These are phyloP conservation scores for Zymoseptoria brevis DNA, from an alignment of 2,329 filamentous ascomycete genomes.

Conservation along the genomic window DNA sequence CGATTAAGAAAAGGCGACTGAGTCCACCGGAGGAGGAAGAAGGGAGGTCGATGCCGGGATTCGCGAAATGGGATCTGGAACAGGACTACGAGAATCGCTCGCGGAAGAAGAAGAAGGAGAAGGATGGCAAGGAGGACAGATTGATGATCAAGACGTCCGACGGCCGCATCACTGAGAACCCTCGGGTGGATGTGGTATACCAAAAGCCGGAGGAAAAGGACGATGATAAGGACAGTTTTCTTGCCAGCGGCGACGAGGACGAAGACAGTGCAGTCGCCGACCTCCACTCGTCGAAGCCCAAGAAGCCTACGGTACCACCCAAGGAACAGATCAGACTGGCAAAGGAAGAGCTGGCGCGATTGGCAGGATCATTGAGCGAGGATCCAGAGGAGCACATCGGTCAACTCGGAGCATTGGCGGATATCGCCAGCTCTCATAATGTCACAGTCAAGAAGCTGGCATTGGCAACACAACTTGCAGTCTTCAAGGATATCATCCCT, in stretches of 20 bases:
- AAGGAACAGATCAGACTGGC: conserved; percentile 75
- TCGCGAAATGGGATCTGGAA: conserved; percentile 77
- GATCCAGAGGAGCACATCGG: conserved; percentile 84
- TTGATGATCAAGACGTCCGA: conserved; percentile 82
- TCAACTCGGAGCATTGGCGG: conserved; percentile 67
- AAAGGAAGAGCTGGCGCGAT: conserved; percentile 84
- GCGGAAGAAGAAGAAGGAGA: conserved; percentile 58
- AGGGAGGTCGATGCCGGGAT: conserved; percentile 18
- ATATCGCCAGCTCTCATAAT: conserved; percentile 63
- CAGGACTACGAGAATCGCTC: conserved; percentile 79
- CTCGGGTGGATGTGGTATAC: conserved; percentile 37
- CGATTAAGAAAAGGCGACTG: conserved; percentile 44
- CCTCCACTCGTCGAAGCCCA: conserved; percentile 37
- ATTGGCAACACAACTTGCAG: conserved; percentile 74
- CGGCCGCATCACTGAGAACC: conserved; percentile 56
- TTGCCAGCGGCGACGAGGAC: conserved; percentile 49
- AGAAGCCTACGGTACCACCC: conserved; percentile 59
- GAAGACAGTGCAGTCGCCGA: conserved; percentile 43
- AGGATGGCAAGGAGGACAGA: conserved; percentile 57
- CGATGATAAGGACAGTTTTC: conserved; percentile 56
- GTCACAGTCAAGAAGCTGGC: conserved; percentile 75
- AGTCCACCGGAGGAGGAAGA: conserved; percentile 38
- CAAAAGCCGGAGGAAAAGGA: conserved; percentile 33
- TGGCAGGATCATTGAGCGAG: conserved; percentile 76
- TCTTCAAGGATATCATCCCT: conserved; percentile 94